Evolutionary conservation across 2,329 filamentous ascomycete genomes (phyloP), one percentile per base, ranked within the genome.

Genomic region (Phaeoacremonium minimum): DNA sequence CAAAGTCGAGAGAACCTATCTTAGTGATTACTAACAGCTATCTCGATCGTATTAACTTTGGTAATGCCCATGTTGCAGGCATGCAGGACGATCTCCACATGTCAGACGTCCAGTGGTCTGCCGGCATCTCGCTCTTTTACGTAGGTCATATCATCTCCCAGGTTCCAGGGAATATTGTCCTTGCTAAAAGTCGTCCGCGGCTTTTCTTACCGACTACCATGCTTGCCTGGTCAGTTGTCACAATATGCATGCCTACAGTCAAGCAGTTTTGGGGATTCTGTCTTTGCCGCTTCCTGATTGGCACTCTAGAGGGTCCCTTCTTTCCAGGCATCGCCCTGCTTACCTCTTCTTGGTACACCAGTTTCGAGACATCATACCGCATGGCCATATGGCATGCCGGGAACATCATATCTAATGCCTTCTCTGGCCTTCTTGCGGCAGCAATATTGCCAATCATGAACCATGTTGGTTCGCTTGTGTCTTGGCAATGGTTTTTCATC

Each of bases 41-140:
- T 46, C 58, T 73, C 35, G 67, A 72, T 44, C 57, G 67, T 33
- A 69, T 67, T 28, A 74, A 73, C 46, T 66, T 73, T 32, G 67
- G 65, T 35, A 63, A 63, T 43, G 60, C 60, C 7, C 52, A 56
- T 32, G 51, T 63, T 15, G 55, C 56, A 13, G 56, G 57, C 4
- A 48, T 64, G 30, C 50, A 58, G 37, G 38, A 46, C 14, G 58
- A 61, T 38, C 50, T 67, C 4, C 17, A 42, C n/a, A 55, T 64
- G 41, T 44, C 35, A 17, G 49, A 56, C 30, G 55, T 49, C 3
- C 46, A 60, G 20, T 69, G 66, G 53, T 56, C 50, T 22, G 44
- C 57, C 32, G 65, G 50, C 35, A 67, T 62, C 15, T 67, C 53
- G 16, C 57, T 55, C 22, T 70, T 61, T 45, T 68, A 68, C 35